phyloP scores from a whole-genome alignment of 805 yeast genomes.

The Clavispora carvajalis region DNA sequence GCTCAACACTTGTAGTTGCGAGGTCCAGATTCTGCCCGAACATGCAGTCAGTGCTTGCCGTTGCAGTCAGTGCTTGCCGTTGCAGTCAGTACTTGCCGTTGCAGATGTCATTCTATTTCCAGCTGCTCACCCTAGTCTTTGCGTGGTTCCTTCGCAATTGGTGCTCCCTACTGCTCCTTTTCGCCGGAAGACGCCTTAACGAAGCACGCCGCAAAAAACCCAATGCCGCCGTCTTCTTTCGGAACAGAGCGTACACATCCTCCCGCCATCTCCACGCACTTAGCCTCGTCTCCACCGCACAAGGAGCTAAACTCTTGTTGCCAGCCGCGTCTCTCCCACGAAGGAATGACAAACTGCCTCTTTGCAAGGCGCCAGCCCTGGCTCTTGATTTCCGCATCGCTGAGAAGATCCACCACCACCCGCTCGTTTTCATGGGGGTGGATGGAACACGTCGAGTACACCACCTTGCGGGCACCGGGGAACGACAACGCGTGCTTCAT shows the following conservation, averaged over 20 bases:
- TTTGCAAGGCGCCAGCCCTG: conserved; percentile 72
- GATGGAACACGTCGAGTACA: conserved; percentile 93
- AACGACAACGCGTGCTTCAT: conserved; percentile 84
- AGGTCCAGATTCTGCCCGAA: too few species aligned
- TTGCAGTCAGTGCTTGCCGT: too few species aligned
- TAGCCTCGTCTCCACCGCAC: conserved; percentile 39
- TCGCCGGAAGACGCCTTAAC: too few species aligned
- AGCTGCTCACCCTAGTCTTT: too few species aligned
- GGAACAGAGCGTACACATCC: conserved; percentile 87
- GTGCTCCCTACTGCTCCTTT: too few species aligned
- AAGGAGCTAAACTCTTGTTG: conserved; percentile 55
- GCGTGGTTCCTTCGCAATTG: too few species aligned
- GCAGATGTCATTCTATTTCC: too few species aligned
- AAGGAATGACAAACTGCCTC: conserved; percentile 63
- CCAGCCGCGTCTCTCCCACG: conserved; percentile 85
- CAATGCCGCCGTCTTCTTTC: conserved; percentile 94
- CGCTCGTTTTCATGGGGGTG: conserved; percentile 92
- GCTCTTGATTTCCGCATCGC: conserved; percentile 56
- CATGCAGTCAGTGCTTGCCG: too few species aligned
- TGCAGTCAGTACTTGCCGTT: too few species aligned
- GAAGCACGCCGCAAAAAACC: conserved; percentile 94
- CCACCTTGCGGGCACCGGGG: conserved; percentile 71
- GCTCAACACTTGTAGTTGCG: too few species aligned
- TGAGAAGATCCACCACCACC: conserved; percentile 75
- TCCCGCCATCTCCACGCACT: conserved; percentile 51